These are phyloP conservation scores for Plasmodium berghei DNA, from an alignment of 169 alveolate species.

Conservation along the genomic window DNA sequence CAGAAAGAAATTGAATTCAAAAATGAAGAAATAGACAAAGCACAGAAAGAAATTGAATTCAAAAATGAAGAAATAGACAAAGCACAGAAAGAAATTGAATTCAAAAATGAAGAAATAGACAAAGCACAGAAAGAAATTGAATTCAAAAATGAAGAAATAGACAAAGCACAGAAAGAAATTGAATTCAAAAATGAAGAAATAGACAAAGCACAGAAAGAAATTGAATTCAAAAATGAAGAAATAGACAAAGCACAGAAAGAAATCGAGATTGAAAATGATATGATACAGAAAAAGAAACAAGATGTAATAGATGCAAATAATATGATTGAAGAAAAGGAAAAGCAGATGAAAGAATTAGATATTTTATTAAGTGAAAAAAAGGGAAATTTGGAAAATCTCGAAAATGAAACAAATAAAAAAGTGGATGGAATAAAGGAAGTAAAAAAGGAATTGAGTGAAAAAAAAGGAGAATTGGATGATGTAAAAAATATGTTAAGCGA, in stretches of 20 bases:
- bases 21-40: not conserved
- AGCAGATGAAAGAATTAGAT: not conserved
- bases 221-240: slow-evolving; percentile 3
- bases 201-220: not conserved
- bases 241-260: not conserved
- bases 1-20: not conserved
- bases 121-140: not conserved
- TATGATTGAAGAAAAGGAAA: slow-evolving; percentile 1
- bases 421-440: not conserved
- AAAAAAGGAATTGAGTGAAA: slow-evolving; percentile 4
- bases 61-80: not conserved
- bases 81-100: not conserved
- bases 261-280: not conserved
- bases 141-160: slow-evolving; percentile 1
- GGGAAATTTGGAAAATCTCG: not conserved
- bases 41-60: not conserved
- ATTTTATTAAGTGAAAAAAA: slow-evolving; percentile 13
- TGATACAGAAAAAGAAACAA: not conserved
- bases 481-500: slow-evolving; percentile 5
- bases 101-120: not conserved
- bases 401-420: slow-evolving; percentile 3
- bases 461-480: not conserved
- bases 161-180: not conserved
- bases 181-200: slow-evolving; percentile 6
- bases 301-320: not conserved